A percentile compares a stretch with the other conserved stretches of the same genome.
phyloP scores from a whole-genome alignment of 306 rosid genomes.

The Cucumis cinereus region DNA sequence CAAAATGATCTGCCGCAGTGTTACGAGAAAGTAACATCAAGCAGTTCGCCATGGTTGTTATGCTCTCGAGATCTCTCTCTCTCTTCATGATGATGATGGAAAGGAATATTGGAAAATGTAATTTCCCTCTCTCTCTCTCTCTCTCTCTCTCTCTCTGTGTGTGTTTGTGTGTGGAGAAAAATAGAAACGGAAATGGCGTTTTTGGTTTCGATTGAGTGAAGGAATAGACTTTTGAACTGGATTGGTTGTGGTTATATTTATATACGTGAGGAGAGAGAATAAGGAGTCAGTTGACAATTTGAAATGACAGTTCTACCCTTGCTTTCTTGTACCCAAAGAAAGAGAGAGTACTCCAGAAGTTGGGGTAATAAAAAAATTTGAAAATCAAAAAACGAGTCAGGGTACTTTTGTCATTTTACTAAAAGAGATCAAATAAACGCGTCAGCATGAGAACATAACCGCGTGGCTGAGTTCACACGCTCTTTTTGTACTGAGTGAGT shows the following conservation, averaged over 20 bases:
- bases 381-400: neutral
- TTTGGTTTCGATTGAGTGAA: neutral
- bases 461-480: neutral
- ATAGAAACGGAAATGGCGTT: neutral
- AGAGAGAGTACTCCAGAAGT: neutral
- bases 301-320: conserved; percentile 10
- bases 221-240: conserved; percentile 1
- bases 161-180: neutral
- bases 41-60: conserved; percentile 64
- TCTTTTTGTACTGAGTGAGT: neutral
- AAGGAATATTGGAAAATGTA: neutral
- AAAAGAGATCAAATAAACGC: neutral
- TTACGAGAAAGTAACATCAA: conserved; percentile 71
- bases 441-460: conserved; percentile 8
- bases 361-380: neutral
- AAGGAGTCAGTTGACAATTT: neutral
- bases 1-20: neutral
- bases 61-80: conserved; percentile 46
- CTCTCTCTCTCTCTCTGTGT: neutral
- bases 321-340: conserved; percentile 1
- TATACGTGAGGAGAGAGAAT: neutral
- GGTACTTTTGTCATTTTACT: neutral
- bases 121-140: neutral
- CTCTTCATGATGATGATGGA: conserved; percentile 43
- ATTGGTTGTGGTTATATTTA: neutral